Percentiles rank a stretch among this genome's conserved stretches.
Conservation (phyloP, 73 alveolate genomes). For the Uronychia binucleata region DNA sequence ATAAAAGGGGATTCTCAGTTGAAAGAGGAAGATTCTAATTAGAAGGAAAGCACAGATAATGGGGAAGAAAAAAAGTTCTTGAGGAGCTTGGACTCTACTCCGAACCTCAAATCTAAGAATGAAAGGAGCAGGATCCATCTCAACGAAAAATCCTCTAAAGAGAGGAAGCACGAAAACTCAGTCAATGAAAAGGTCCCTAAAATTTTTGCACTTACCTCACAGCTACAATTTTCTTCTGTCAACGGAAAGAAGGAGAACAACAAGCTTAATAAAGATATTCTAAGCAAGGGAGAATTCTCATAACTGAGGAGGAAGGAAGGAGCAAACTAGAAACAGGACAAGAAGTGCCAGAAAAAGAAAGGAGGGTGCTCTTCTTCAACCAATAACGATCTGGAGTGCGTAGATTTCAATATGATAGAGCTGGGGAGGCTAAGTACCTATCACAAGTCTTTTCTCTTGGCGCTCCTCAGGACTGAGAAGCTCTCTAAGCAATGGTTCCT, state of each 20-base stretch:
- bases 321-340: neutral
- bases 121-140: too few species aligned
- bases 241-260: neutral
- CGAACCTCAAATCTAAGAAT: too few species aligned
- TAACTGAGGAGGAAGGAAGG: constrained; percentile 6
- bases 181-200: too few species aligned
- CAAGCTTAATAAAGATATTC: neutral
- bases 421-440: constrained; percentile 18
- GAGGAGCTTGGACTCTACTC: too few species aligned
- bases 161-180: too few species aligned
- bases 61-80: too few species aligned
- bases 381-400: neutral
- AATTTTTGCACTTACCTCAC: too few species aligned
- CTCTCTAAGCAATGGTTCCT: constrained; percentile 24
- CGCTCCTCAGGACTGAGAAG: constrained; percentile 34
- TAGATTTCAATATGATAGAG: constrained; percentile 13
- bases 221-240: too few species aligned
- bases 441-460: constrained; percentile 36
- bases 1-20: too few species aligned
- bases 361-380: neutral
- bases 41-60: too few species aligned
- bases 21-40: too few species aligned
- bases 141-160: too few species aligned
- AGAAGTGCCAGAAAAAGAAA: neutral
- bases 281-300: constrained; percentile 12